These are phyloP conservation scores for Penicillium salamii DNA, from an alignment of 495 filamentous ascomycete genomes.

Conservation along the genomic window DNA sequence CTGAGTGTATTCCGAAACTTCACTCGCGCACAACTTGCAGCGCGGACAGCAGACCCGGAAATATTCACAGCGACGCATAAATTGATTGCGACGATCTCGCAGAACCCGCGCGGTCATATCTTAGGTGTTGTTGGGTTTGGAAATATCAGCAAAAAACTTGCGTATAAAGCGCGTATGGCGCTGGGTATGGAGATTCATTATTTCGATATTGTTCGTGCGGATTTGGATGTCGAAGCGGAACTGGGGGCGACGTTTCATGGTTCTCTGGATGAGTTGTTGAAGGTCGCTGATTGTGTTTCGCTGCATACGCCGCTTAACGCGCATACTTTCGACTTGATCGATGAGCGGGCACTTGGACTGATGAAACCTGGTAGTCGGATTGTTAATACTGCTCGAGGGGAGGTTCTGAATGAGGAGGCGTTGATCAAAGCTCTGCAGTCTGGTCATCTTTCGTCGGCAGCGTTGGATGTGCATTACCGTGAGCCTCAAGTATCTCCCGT, in stretches of 20 bases:
- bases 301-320: slow-evolving; percentile 56
- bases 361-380: slow-evolving; percentile 56
- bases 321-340: slow-evolving; percentile 41
- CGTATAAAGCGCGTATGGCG: slow-evolving; percentile 48
- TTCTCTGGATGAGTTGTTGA: slow-evolving; percentile 50
- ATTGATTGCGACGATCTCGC: slow-evolving; percentile 44
- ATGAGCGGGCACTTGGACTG: slow-evolving; percentile 36
- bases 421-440: slow-evolving; percentile 57
- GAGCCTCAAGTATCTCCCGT: slow-evolving; percentile 38
- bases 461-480: slow-evolving; percentile 63
- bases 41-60: slow-evolving; percentile 15
- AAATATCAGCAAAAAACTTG: slow-evolving; percentile 62
- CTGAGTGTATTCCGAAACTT: slow-evolving; percentile 61
- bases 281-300: slow-evolving; percentile 55
- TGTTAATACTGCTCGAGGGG: slow-evolving; percentile 65
- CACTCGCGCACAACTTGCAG: slow-evolving; percentile 52
- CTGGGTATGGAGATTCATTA: slow-evolving; percentile 67
- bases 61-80: slow-evolving; percentile 51
- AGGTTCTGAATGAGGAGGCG: slow-evolving; percentile 65
- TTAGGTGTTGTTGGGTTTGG: slow-evolving; percentile 61
- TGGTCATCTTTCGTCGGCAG: slow-evolving; percentile 48
- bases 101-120: slow-evolving; percentile 36
- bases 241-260: slow-evolving; percentile 45
- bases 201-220: slow-evolving; percentile 57
- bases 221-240: slow-evolving; percentile 10